These are phyloP conservation scores for Thelephora terrestris DNA, from an alignment of 1,284 basidiomycete genomes.

Conservation along the genomic window DNA sequence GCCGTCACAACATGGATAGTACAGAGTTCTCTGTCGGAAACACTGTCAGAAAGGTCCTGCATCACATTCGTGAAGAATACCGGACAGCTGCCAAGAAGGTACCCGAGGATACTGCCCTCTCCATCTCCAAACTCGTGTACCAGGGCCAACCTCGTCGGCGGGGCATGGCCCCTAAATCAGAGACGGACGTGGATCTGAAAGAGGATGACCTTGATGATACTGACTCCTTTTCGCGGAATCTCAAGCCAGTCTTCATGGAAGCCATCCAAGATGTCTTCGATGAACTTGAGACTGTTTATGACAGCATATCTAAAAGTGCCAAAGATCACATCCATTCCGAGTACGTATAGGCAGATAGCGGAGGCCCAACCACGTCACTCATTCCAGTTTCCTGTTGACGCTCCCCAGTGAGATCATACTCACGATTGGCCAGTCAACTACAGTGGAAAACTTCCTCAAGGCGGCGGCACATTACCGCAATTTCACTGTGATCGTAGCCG, in stretches of 20 bases:
- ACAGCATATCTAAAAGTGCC: constrained; percentile 90
- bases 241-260: constrained; percentile 79
- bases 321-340: constrained; percentile 96
- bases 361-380: no score
- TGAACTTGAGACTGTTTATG: constrained; percentile 93
- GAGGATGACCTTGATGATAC: constrained; percentile 66
- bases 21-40: constrained; percentile 91
- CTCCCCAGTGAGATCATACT: constrained; percentile 82
- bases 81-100: constrained; percentile 47
- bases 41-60: constrained; percentile 84
- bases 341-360: constrained; percentile 34
- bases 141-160: constrained; percentile 66
- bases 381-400: no score
- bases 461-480: constrained; percentile 85
- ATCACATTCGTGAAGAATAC: constrained; percentile 92
- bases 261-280: constrained; percentile 91
- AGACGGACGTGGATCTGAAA: constrained; percentile 42
- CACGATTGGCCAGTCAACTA: constrained; percentile 89
- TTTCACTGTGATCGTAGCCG: constrained; percentile 94
- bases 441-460: constrained; percentile 91
- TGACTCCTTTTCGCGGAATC: constrained; percentile 56
- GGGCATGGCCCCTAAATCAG: constrained; percentile 35
- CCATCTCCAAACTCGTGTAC: constrained; percentile 69
- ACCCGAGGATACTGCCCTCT: constrained; percentile 37
- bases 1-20: constrained; percentile 5